phyloP scores from a whole-genome alignment of 164 flowering plant species.

The Vitis rotundifolia region DNA sequence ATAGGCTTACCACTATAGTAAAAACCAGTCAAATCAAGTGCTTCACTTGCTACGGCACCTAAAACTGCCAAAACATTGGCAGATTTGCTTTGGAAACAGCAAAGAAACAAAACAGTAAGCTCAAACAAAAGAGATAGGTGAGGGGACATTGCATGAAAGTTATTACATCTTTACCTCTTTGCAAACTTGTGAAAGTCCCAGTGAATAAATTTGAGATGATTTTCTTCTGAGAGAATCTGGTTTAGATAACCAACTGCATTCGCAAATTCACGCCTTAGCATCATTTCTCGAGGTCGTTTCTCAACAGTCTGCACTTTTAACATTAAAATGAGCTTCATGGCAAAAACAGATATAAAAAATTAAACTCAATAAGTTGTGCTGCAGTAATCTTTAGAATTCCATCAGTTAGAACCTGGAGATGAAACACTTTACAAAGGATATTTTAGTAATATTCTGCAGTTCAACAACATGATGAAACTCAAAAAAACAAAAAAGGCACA shows the following conservation, averaged over 20 bases:
- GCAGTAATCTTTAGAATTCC: too few relatives aligned
- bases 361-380: background rate
- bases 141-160: background rate
- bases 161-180: constrained; percentile 55
- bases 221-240: constrained; percentile 77
- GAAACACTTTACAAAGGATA: background rate
- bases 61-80: constrained; percentile 97
- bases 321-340: background rate
- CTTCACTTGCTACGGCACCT: constrained; percentile 92
- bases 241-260: constrained; percentile 95
- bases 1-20: constrained; percentile 83
- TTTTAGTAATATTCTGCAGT: background rate
- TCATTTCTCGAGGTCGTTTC: constrained; percentile 99
- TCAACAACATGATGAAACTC: background rate
- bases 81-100: constrained; percentile 65
- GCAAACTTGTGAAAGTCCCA: constrained; percentile 99
- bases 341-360: background rate
- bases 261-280: constrained; percentile 94
- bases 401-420: background rate
- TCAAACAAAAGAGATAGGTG: background rate
- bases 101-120: constrained; percentile 27
- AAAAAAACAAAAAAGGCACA: background rate
- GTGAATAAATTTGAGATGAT: constrained; percentile 84
- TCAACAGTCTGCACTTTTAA: constrained; percentile 78
- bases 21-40: constrained; percentile 93